Evolutionary conservation across 2,329 filamentous ascomycete species (phyloP).

Genomic region (Stylonectria norvegica): DNA sequence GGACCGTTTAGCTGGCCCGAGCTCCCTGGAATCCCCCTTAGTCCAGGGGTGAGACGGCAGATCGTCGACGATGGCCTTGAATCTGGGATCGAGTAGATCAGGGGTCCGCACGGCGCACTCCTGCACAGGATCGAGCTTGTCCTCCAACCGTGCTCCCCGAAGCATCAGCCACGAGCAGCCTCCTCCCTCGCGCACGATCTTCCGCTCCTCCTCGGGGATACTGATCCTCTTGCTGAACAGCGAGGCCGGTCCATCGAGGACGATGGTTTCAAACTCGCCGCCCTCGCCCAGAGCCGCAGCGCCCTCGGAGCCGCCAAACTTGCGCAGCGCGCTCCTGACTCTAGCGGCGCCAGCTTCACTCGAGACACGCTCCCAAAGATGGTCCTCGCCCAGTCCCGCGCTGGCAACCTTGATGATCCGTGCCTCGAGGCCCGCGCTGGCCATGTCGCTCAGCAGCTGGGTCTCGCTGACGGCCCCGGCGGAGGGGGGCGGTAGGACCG

Average conservation of each 20-base stretch:
- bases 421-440: constrained; percentile 72
- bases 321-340: constrained; percentile 53
- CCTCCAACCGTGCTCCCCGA: constrained; percentile 50
- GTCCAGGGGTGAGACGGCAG: constrained; percentile 20
- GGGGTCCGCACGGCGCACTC: constrained; percentile 52
- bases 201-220: constrained; percentile 52
- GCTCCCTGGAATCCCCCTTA: constrained; percentile 6
- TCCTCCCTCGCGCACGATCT: constrained; percentile 63
- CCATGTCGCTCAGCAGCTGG: constrained; percentile 78
- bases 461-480: constrained; percentile 43
- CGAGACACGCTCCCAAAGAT: constrained; percentile 79
- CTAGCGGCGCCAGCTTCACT: constrained; percentile 46
- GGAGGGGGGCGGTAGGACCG: constrained; percentile 57
- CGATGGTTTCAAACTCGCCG: constrained; percentile 93
- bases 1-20: background rate
- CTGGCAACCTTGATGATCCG: constrained; percentile 93
- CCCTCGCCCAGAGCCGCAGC: constrained; percentile 79
- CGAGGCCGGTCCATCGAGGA: constrained; percentile 70
- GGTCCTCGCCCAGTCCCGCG: constrained; percentile 75
- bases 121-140: constrained; percentile 31
- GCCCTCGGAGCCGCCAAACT: constrained; percentile 66
- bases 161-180: constrained; percentile 74
- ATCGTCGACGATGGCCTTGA: constrained; percentile 38
- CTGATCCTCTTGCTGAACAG: constrained; percentile 72
- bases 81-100: constrained; percentile 63